A percentile compares a stretch with the other conserved stretches of the same genome.
phyloP scores from a whole-genome alignment of 2,329 filamentous ascomycete species.

The Talaromyces sp. region DNA sequence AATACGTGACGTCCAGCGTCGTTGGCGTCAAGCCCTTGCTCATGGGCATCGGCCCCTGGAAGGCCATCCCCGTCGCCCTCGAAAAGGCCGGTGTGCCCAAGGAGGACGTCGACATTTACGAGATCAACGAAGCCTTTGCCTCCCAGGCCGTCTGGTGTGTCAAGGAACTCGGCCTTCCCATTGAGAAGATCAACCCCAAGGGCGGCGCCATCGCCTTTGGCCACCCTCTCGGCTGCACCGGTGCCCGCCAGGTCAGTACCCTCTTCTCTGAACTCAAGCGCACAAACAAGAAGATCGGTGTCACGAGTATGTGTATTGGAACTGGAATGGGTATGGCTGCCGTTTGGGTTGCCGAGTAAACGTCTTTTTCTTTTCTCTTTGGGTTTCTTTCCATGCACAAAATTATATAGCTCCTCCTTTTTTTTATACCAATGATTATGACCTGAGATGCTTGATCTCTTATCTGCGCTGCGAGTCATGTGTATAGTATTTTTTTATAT shows the following conservation, averaged over 20 bases:
- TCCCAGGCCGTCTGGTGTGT: conserved; percentile 92
- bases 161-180: conserved; percentile 76
- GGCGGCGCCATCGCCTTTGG: conserved; percentile 95
- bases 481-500: neutral
- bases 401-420: neutral
- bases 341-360: conserved; percentile 89
- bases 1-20: conserved; percentile 80
- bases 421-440: neutral
- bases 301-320: conserved; percentile 94
- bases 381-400: neutral
- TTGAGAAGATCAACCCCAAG: conserved; percentile 93
- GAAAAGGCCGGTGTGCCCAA: conserved; percentile 79
- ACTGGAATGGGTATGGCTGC: conserved; percentile 98
- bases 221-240: conserved; percentile 91
- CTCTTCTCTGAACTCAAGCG: conserved; percentile 84
- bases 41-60: conserved; percentile 95
- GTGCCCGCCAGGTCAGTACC: conserved; percentile 88
- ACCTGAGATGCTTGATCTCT: neutral
- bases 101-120: conserved; percentile 92
- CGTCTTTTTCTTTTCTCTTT: neutral
- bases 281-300: conserved; percentile 77
- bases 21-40: conserved; percentile 88
- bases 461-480: neutral
- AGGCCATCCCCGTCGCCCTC: conserved; percentile 88
- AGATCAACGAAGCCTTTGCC: conserved; percentile 99